phyloP scores from a whole-genome alignment of 768 basidiomycete species.

The Tulasnella sp. region DNA sequence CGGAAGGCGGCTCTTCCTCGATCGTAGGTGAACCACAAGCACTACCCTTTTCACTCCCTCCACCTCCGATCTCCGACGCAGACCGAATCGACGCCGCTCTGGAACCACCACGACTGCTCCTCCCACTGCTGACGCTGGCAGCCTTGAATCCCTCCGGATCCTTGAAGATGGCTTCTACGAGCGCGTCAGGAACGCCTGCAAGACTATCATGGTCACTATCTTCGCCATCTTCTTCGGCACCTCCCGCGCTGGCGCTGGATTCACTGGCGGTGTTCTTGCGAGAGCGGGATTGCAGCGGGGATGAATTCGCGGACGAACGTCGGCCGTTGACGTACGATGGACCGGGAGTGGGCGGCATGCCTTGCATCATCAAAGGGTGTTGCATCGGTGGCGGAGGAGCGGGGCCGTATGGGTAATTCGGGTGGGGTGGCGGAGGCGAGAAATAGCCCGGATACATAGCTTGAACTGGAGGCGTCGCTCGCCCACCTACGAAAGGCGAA shows the following conservation, averaged over 20 bases:
- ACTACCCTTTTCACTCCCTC: not conserved
- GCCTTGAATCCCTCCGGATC: not conserved
- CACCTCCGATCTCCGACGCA: not conserved
- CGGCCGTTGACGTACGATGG: not conserved
- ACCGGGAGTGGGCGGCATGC: not conserved
- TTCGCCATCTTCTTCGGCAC: not conserved
- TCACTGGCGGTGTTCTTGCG: not conserved
- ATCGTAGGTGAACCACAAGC: not conserved
- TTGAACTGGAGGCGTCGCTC: not conserved
- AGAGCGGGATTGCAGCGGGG: not conserved
- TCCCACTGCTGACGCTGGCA: not conserved
- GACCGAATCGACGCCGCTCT: not conserved
- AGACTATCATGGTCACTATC: not conserved
- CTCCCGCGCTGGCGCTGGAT: not conserved
- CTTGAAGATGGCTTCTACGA: not conserved
- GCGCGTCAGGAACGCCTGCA: not conserved
- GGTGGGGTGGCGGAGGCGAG: not conserved
- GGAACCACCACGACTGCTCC: not conserved
- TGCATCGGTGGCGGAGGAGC: not conserved
- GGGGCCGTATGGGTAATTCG: not conserved
- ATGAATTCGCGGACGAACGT: not conserved
- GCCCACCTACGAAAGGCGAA: not conserved
- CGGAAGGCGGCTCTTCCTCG: not conserved
- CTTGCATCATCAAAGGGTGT: not conserved
- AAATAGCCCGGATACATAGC: not conserved